Base-by-base conservation (phyloP, 2,329 filamentous ascomycete genomes). In the Penicillium psychrosexuale region DNA sequence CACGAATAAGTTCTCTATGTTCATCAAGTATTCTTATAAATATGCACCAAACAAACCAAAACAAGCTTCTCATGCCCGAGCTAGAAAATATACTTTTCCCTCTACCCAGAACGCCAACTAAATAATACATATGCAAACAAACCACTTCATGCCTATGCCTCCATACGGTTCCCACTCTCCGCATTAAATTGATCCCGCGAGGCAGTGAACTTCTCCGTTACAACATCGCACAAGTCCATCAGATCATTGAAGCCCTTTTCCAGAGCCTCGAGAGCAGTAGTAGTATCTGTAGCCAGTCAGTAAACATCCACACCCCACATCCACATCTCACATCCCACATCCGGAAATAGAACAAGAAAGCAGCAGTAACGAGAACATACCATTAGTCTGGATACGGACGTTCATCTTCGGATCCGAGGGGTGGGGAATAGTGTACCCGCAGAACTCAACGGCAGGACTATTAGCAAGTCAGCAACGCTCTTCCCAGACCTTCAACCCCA, bases 361-460 rank as follows among this genome's bases (percentile, higher is more conserved):
- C 8, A 47, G 19, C 27, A 24, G 7, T 22, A 22, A 2, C n/a
- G 19, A 22, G n/a, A 75, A 75, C 85, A 71, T 78, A 96, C 93
- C 90, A 68, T 94, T 97, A 63, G 93, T 99, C 76, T 99, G 94
- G 60, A 99, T 97, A 67, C 94, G 85, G 59, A 99, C 80, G 70
- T 97, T 96, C 93, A 99, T 96, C 77, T 96, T 94, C 38, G 87
- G 80, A 75, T 99, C 94, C 37, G 92, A 96, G 47, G 94, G 94
- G 76, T 99, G 94, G 30, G 94, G 94, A 58, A 99, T 97, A 8
- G 93, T 90, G 75, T 99, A 99, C 58, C 93, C 94, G 75, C 94
- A 97, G 77, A 99, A 97, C 73, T 99, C 94, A 57, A 99, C 94
- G 61, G 94, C 86, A 30, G 94, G 93, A 73, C 93, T 97, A 61